Base-by-base conservation (phyloP, 1,139 yeast genomes). In the Lodderomyces parapsilosis region DNA sequence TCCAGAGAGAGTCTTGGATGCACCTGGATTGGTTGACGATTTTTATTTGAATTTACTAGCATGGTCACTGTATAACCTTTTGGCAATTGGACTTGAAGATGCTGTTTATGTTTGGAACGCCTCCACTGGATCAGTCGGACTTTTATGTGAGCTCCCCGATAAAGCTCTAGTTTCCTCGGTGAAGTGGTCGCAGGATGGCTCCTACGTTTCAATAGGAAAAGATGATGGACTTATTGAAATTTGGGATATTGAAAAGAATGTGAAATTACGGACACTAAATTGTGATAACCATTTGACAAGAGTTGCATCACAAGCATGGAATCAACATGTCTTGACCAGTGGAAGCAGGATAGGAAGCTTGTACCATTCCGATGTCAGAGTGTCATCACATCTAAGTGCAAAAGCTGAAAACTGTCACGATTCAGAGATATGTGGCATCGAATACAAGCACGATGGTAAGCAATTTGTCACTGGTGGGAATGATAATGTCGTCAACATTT, bases 51-150 rank as follows among this genome's bases (percentile, higher is more conserved):
- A 90, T 60, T 69, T 93, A 42, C 66, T 93, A 46, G 83, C 93
- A 48, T 93, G 99, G 99, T 90, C 97, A 3, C 71, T 72, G 56
- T 81, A 83, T 28, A 90, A 93, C 62, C 72, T 85, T 44, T 73
- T 94, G 36, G 98, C 97, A 1, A 87, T 94, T 58, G 99, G 96
- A 1, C 71, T 94, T 45, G 96, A 86, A 45, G 83, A 81, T 49
- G 76, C 85, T 2, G 88, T 93, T 8, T 93, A 93, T 58, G 83
- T 90, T 25, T 93, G 99, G 98, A 87, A 91, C 63, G 98, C 97
- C 1, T 74, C 79, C 14, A 76, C 87, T 0, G 97, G 97, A 1
- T 72, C 81, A 4, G 98, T 90, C 2, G 82, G 86, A 2, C 68
- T 83, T 32, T 67, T 88, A 34, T 76, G 88, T 49, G 87, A 84